A percentile compares a stretch with the other conserved stretches of the same genome.
Conservation (phyloP, 2,329 filamentous ascomycete species). For the Thermoascus crustaceus region DNA sequence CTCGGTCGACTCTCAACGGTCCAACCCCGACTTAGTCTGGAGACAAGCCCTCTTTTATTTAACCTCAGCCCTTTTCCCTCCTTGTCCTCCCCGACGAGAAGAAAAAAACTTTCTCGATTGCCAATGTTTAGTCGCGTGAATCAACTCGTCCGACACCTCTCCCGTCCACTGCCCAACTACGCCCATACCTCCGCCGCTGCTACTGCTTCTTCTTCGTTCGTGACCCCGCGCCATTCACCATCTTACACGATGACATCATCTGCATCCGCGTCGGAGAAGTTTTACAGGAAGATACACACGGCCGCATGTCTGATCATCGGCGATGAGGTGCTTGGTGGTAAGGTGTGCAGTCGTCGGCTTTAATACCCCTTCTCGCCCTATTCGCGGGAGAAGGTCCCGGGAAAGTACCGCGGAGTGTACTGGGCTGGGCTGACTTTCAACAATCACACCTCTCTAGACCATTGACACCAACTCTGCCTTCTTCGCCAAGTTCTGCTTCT, state of each 20-base stretch:
- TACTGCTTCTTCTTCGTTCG: constrained; percentile 19
- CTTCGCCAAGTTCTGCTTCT: constrained; percentile 60
- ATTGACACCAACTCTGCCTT: constrained; percentile 59
- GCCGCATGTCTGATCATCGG: constrained; percentile 91
- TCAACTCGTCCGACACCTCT: constrained; percentile 65
- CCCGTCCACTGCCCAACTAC: constrained; percentile 52
- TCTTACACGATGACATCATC: constrained; percentile 38
- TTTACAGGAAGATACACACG: constrained; percentile 64
- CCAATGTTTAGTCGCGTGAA: constrained; percentile 69
- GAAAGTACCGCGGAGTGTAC: no score
- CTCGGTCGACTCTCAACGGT: no score
- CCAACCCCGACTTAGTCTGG: no score
- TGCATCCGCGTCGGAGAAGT: constrained; percentile 19
- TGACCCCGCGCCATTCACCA: constrained; percentile 11
- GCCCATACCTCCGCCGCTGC: constrained; percentile 42
- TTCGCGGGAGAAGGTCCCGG: no score
- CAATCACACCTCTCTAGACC: constrained; percentile 40
- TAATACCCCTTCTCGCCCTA: neutral
- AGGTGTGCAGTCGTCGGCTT: constrained; percentile 48
- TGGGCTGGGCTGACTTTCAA: no score
- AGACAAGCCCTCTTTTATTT: constrained; percentile 3
- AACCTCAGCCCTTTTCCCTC: constrained; percentile 2
- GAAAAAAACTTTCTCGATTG: no score
- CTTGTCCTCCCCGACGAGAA: constrained; percentile 2
- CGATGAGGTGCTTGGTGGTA: constrained; percentile 92